Evolutionary conservation across 148 eudicot species (phyloP).

Genomic region (Oxyria digyna): DNA sequence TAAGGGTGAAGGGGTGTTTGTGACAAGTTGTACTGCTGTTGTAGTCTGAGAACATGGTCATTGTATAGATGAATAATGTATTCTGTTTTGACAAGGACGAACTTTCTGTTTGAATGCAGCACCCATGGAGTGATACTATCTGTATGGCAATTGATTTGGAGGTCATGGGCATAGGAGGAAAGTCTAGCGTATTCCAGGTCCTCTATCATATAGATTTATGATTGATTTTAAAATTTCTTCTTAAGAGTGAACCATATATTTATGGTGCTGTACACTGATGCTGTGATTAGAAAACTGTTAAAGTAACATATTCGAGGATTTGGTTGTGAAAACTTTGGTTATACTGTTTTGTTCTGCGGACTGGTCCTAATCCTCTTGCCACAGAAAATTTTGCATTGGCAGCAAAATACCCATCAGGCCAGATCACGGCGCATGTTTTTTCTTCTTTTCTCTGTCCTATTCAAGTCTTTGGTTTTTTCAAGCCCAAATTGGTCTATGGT

Average conservation of each 20-base stretch:
- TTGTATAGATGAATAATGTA: not conserved
- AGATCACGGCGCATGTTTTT: conserved; percentile 62
- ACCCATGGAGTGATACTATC: conserved; percentile 86
- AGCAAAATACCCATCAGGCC: conserved; percentile 86
- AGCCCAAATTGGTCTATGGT: not conserved
- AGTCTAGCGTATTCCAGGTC: conserved; percentile 86
- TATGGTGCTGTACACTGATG: too few species aligned
- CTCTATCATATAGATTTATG: not conserved
- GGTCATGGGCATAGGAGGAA: conserved; percentile 94
- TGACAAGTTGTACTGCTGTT: conserved; percentile 24
- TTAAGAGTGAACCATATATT: not conserved
- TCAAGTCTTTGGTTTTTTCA: not conserved
- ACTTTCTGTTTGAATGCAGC: conserved; percentile 40
- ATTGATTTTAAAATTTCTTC: not conserved
- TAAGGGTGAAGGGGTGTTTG: conserved; percentile 99
- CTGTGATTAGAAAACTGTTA: not conserved
- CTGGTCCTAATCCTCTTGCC: conserved; percentile 91
- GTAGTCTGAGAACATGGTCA: not conserved
- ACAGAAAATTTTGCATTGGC: conserved; percentile 74
- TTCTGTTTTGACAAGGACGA: too few species aligned
- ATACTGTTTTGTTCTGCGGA: conserved; percentile 31
- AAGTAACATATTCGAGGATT: not conserved
- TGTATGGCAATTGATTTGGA: conserved; percentile 86
- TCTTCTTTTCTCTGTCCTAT: not conserved
- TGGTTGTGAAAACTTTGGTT: not conserved